These are phyloP conservation scores for Flaveria robusta DNA, from an alignment of 129 eudicot species.

Conservation along the genomic window DNA sequence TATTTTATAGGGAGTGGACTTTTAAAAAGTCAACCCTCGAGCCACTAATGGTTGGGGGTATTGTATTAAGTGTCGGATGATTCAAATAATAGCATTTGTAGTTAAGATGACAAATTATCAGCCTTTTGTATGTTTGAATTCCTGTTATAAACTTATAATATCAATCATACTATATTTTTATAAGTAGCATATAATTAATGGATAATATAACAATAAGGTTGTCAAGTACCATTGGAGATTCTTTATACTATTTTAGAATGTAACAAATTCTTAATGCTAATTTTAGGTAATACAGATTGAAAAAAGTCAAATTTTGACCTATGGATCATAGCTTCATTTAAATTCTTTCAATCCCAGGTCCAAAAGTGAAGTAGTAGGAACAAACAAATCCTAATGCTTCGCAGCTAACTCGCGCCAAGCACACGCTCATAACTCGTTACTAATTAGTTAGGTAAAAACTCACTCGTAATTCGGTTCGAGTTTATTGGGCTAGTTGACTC, in stretches of 20 bases:
- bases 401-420: constrained; percentile 27
- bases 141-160: neutral
- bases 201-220: neutral
- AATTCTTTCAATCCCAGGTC: constrained; percentile 25
- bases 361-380: constrained; percentile 17
- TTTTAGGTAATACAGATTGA: neutral
- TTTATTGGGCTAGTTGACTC: neutral
- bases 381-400: neutral
- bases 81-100: neutral
- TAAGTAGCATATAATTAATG: neutral
- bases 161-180: neutral
- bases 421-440: too few species aligned
- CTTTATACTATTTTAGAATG: neutral
- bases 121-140: neutral
- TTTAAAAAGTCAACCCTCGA: constrained; percentile 41
- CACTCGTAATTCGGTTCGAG: neutral
- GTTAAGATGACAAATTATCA: neutral
- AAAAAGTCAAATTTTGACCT: constrained; percentile 25
- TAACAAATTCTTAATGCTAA: neutral
- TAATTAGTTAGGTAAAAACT: neutral
- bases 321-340: constrained; percentile 30
- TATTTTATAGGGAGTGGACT: constrained; percentile 20
- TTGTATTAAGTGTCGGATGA: too few species aligned
- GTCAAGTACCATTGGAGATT: constrained; percentile 9
- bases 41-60: constrained; percentile 39